These are phyloP conservation scores for Chaetomium cochliodes DNA, from an alignment of 495 filamentous ascomycete species.

Conservation along the genomic window DNA sequence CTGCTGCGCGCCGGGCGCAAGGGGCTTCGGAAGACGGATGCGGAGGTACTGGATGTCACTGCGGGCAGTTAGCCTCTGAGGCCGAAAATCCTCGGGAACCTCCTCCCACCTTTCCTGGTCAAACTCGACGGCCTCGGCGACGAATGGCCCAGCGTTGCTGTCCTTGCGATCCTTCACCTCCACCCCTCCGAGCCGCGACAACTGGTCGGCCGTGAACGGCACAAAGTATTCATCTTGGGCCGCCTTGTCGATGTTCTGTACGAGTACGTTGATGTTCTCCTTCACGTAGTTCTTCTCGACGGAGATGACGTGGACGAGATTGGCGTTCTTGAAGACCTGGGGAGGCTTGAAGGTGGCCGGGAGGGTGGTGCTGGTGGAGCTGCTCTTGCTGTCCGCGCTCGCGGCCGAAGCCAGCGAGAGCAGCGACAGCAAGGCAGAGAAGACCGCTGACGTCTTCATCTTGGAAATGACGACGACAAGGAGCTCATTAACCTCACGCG, in stretches of 20 bases:
- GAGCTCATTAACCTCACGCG: constrained; percentile 41
- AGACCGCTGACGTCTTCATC: constrained; percentile 56
- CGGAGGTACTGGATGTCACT: constrained; percentile 83
- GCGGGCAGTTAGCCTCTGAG: constrained; percentile 14
- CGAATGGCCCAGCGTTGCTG: constrained; percentile 61
- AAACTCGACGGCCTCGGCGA: constrained; percentile 63
- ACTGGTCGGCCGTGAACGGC: constrained; percentile 71
- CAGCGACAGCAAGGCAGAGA: constrained; percentile 50
- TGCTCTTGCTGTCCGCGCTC: constrained; percentile 36
- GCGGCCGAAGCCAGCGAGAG: constrained; percentile 39
- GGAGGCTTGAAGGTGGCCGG: constrained; percentile 77
- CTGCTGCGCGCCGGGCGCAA: constrained; percentile 71
- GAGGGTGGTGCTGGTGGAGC: constrained; percentile 47
- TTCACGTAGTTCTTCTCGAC: constrained; percentile 87
- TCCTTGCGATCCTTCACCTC: constrained; percentile 92
- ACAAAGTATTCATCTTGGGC: constrained; percentile 87
- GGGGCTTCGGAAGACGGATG: constrained; percentile 69
- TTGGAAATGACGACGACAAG: constrained; percentile 37
- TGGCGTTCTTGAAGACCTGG: constrained; percentile 86
- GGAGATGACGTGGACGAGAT: constrained; percentile 85
- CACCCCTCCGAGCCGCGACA: constrained; percentile 74
- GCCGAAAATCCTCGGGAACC: neutral
- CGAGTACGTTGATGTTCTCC: constrained; percentile 86
- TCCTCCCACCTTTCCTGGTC: constrained; percentile 57
- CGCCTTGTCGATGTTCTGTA: constrained; percentile 75